Evolutionary conservation across 176 grass and related monocot genomes (phyloP).

Genomic region (Aegilops tauschii): DNA sequence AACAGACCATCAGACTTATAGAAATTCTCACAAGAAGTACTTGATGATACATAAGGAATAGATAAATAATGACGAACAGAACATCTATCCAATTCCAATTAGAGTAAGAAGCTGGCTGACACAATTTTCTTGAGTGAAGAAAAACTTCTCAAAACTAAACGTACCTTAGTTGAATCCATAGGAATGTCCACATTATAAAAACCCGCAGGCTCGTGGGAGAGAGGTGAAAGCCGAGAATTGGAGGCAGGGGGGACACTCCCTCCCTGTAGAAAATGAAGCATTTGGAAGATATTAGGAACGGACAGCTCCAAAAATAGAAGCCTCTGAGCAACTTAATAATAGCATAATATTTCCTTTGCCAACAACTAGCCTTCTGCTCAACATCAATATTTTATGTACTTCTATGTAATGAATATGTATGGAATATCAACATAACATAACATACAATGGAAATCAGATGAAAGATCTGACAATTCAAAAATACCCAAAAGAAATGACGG

Average conservation of each 20-base stretch:
- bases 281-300: conserved; percentile 16
- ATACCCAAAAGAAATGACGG: background rate
- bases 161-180: conserved; percentile 78
- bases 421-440: background rate
- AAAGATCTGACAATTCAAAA: background rate
- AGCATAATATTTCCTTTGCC: background rate
- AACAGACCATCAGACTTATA: background rate
- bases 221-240: conserved; percentile 85
- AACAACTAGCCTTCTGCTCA: background rate
- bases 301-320: background rate
- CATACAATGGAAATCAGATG: background rate
- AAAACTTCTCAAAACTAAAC: background rate
- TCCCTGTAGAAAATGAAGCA: conserved; percentile 30
- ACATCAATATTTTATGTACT: background rate
- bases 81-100: background rate
- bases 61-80: background rate
- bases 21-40: background rate
- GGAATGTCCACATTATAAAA: conserved; percentile 97
- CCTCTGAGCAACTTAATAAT: background rate
- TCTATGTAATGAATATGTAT: background rate
- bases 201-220: conserved; percentile 87
- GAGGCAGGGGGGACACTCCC: conserved; percentile 71
- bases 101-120: conserved; percentile 2
- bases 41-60: background rate
- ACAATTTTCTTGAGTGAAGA: background rate